Evolutionary conservation across 805 yeast species (phyloP).

Genomic region (Schwanniomyces yamadae): DNA sequence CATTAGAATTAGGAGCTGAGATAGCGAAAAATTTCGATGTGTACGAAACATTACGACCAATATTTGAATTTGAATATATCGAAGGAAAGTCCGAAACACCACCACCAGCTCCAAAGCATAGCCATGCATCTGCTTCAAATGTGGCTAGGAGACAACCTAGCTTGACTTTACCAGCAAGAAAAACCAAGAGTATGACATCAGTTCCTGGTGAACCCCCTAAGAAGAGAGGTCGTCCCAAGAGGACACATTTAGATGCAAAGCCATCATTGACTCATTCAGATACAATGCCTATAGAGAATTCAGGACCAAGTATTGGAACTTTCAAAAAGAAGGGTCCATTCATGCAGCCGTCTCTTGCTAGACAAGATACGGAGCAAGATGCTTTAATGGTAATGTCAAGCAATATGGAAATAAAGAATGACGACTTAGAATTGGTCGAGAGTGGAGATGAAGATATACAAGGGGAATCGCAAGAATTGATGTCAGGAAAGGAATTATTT

Average conservation of each 20-base stretch:
- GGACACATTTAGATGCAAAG: slow-evolving; percentile 21
- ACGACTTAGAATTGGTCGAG: slow-evolving; percentile 32
- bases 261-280: slow-evolving; percentile 32
- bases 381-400: slow-evolving; percentile 34
- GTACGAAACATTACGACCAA: slow-evolving; percentile 56
- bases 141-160: slow-evolving; percentile 32
- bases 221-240: slow-evolving; percentile 39
- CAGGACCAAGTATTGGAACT: slow-evolving; percentile 32
- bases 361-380: slow-evolving; percentile 44
- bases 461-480: slow-evolving; percentile 26
- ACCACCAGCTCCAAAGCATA: slow-evolving; percentile 49
- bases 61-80: slow-evolving; percentile 57
- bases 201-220: slow-evolving; percentile 29
- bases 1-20: slow-evolving; percentile 39
- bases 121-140: slow-evolving; percentile 45
- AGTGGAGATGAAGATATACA: slow-evolving; percentile 13
- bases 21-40: slow-evolving; percentile 41
- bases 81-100: slow-evolving; percentile 44
- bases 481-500: slow-evolving; percentile 40
- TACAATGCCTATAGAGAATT: slow-evolving; percentile 31
- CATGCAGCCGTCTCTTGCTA: slow-evolving; percentile 15
- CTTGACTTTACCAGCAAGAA: slow-evolving; percentile 15
- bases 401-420: slow-evolving; percentile 32
- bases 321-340: slow-evolving; percentile 18
- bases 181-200: slow-evolving; percentile 21